These are phyloP conservation scores for Sporisorium graminicola DNA, from an alignment of 1,284 basidiomycete genomes.

Conservation along the genomic window DNA sequence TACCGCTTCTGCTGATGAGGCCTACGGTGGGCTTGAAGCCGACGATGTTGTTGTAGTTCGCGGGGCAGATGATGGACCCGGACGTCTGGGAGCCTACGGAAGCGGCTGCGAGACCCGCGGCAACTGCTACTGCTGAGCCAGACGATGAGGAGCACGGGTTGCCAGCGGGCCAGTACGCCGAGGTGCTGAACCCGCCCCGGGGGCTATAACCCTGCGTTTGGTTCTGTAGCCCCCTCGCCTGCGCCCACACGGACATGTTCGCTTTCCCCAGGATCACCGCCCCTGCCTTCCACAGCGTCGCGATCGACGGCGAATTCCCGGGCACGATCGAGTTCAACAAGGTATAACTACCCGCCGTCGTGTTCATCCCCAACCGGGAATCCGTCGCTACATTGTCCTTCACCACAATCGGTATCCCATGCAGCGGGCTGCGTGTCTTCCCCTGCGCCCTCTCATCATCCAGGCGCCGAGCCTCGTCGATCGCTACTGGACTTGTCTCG, in stretches of 20 bases:
- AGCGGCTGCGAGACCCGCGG: constrained; percentile 76
- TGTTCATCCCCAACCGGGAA: constrained; percentile 76
- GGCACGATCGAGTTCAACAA: constrained; percentile 74
- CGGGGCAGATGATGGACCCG: constrained; percentile 48
- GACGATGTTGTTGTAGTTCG: constrained; percentile 49
- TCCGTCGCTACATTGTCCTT: constrained; percentile 80
- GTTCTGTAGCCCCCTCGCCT: constrained; percentile 73
- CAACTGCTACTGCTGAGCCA: constrained; percentile 76
- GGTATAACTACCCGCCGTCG: constrained; percentile 73
- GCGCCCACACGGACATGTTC: constrained; percentile 67
- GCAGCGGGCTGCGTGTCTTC: constrained; percentile 75
- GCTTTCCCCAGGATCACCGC: constrained; percentile 76
- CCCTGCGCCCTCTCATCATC: constrained; percentile 74
- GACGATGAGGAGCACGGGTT: constrained; percentile 78
- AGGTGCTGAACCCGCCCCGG: constrained; percentile 77
- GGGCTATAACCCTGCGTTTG: constrained; percentile 77
- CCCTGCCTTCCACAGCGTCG: constrained; percentile 76
- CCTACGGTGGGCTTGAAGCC: constrained; percentile 54
- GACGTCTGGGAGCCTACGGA: constrained; percentile 77
- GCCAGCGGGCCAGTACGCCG: constrained; percentile 76
- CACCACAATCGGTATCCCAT: constrained; percentile 79
- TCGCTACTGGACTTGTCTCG: constrained; percentile 77
- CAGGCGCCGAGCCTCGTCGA: constrained; percentile 69
- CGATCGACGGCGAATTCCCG: constrained; percentile 76
- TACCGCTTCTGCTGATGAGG: constrained; percentile 38